Percentiles rank a stretch among this genome's conserved stretches.
Conservation (phyloP, 2,329 filamentous ascomycete species). For the Cadophora sp. region DNA sequence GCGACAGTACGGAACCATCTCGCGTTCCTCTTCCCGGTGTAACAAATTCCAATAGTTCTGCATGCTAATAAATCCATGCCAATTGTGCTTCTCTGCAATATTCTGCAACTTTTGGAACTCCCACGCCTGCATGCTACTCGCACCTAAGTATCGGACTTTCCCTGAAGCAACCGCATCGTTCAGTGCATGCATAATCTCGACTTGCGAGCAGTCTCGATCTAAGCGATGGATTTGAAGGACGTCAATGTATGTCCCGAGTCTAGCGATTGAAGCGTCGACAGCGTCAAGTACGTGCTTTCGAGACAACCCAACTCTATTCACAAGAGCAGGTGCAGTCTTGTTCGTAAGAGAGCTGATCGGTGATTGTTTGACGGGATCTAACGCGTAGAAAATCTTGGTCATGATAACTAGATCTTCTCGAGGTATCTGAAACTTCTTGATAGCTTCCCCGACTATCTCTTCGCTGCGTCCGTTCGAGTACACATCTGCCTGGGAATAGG, state of each 20-base stretch:
- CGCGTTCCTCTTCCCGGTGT: background rate
- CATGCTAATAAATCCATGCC: background rate
- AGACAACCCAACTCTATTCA: background rate
- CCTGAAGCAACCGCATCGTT: background rate
- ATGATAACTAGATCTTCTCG: background rate
- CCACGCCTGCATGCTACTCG: background rate
- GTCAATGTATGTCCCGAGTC: background rate
- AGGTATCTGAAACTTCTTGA: background rate
- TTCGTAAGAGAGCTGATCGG: background rate
- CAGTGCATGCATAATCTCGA: background rate
- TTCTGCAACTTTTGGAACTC: background rate
- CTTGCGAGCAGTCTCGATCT: background rate
- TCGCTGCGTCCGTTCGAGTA: background rate
- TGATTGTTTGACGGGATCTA: background rate
- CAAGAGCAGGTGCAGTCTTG: background rate
- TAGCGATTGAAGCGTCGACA: background rate
- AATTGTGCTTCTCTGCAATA: background rate
- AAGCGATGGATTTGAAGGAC: background rate
- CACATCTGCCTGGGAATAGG: no score
- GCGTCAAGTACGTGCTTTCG: background rate
- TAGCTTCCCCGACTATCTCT: background rate
- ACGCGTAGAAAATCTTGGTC: background rate
- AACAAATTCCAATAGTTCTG: background rate
- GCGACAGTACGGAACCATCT: background rate
- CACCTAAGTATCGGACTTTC: background rate